Percentiles rank a stretch among this genome's conserved stretches.
Evolutionary conservation across 139 green algal species (phyloP).

Genomic region (Chlamydomonas eustigma): DNA sequence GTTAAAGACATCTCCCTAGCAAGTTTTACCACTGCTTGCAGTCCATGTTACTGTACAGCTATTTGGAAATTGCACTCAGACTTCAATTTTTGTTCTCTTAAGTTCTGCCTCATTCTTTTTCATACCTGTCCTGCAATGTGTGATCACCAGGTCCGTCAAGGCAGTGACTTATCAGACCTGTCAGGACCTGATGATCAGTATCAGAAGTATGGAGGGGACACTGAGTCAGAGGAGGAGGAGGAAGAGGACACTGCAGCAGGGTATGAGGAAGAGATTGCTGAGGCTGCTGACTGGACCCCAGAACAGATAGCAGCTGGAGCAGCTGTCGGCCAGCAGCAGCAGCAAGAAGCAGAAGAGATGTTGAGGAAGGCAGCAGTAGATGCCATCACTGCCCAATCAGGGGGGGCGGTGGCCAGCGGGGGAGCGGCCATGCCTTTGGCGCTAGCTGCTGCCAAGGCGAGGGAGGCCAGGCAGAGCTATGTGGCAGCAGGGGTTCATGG

Average conservation of each 20-base stretch:
- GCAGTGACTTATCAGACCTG: background rate
- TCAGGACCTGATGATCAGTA: conserved; percentile 2
- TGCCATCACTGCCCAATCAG: background rate
- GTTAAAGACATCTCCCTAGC: too few species aligned
- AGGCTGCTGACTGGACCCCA: too few species aligned
- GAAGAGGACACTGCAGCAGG: too few species aligned
- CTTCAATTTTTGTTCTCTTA: too few species aligned
- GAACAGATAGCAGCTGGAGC: too few species aligned
- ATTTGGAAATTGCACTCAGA: too few species aligned
- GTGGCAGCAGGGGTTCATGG: background rate
- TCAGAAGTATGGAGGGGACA: conserved; percentile 6
- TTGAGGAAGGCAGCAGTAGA: background rate
- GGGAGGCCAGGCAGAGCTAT: background rate
- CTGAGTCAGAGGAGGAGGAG: background rate
- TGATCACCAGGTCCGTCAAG: background rate
- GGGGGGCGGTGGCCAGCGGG: conserved; percentile 1
- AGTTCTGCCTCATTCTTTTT: too few species aligned
- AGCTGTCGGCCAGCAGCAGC: too few species aligned
- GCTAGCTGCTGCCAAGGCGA: background rate
- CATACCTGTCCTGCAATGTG: background rate
- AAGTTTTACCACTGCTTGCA: too few species aligned
- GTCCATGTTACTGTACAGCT: too few species aligned
- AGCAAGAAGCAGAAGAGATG: background rate
- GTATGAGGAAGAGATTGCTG: too few species aligned
- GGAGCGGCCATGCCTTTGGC: background rate